Base-by-base conservation (phyloP, 192 early-diverging fungal genomes). In the Coemansia sp. region DNA sequence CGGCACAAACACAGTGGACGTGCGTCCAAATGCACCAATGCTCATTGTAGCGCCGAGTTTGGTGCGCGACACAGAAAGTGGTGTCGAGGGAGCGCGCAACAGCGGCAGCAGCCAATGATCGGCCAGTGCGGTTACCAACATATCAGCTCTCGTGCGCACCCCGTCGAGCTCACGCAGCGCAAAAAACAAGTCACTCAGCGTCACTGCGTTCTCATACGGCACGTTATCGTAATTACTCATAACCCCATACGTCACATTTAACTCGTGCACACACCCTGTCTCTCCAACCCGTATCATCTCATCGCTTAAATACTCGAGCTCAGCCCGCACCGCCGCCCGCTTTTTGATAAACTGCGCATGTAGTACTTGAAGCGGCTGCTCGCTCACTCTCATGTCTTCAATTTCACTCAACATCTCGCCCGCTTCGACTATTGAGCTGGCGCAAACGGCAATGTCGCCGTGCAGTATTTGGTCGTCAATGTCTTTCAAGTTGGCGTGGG, bases 201-300 rank as follows among this genome's bases (percentile, higher is more conserved):
- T 65, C 22, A 82, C 69, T 3, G 71, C 62, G 38, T 63, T 77
- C n/a, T 82, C 80, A 26, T 77, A 82, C 6, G 71, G 72, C 61
- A 64, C 68, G 47, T 59, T 62, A 53, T 76, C 74, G 9, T 72
- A 69, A 50, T 67, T 74, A 17, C 61, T 47, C 52, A 60, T 38
- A 3, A 74, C 64, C 37, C 58, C 51, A 37, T 57, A 72, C 17
- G 68, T 58, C 4, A 74, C 71, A 6, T 52, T 38, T 48, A 73
- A 60, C 25, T 81, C 72, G 16, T 61, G 49, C 25, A 70, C 67
- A 4, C 67, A 55, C 1, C 59, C 65, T 1, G 27, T 26, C 12
- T 27, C 27, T 0, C 2, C 39, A 26, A 82, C 25, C 26, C 27
- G 29, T 21, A 64, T 64, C 61, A 68, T 73, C n/a, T 62, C 64